A percentile compares a stretch with the other conserved stretches of the same genome.
Evolutionary conservation across 257 asterid genomes (phyloP).

Genomic region (Paraleonurus japonicus): DNA sequence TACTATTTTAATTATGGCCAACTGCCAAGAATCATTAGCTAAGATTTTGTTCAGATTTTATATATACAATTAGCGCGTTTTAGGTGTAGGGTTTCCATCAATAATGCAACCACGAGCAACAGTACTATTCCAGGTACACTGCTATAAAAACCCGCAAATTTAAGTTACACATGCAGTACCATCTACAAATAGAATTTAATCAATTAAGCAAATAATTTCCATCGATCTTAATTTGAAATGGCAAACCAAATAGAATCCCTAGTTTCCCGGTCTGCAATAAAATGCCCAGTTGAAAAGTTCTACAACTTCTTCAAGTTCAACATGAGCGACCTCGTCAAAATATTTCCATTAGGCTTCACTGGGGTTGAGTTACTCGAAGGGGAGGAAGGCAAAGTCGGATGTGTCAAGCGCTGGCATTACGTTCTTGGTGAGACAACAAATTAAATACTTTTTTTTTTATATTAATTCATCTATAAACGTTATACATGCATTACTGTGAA

Average conservation of each 20-base stretch:
- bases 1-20: not conserved
- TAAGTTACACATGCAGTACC: no score
- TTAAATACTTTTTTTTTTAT: no score
- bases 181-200: no score
- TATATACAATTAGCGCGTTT: not conserved
- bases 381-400: constrained; percentile 32
- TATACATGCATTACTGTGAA: no score
- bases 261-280: constrained; percentile 14
- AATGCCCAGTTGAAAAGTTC: constrained; percentile 26
- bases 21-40: not conserved
- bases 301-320: constrained; percentile 23
- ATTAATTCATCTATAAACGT: no score
- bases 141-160: constrained; percentile 9
- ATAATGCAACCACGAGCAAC: not conserved
- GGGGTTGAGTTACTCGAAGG: constrained; percentile 32
- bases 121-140: not conserved
- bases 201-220: not conserved
- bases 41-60: constrained; percentile 6
- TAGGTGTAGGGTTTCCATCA: constrained; percentile 7
- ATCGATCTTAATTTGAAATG: constrained; percentile 1
- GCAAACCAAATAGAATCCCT: constrained; percentile 18
- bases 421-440: constrained; percentile 28
- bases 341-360: constrained; percentile 27
- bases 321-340: constrained; percentile 21
- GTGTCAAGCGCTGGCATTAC: constrained; percentile 32